phyloP scores from a whole-genome alignment of 2,329 filamentous ascomycete species.

The Fusarium clavum region DNA sequence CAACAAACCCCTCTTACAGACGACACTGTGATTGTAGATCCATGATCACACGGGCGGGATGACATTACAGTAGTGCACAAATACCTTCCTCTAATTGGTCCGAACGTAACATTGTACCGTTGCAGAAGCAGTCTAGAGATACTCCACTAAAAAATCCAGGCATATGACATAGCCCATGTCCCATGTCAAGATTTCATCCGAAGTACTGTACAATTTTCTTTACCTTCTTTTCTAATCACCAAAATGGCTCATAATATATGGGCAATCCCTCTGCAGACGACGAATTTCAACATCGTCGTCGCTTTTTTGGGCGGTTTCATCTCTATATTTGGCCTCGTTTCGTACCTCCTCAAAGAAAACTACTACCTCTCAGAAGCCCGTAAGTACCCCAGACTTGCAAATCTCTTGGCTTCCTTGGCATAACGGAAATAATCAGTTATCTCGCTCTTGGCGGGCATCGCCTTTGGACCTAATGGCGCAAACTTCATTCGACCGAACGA shows the following conservation, averaged over 20 bases:
- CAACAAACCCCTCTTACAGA: background rate
- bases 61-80: background rate
- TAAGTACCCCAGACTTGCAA: slow-evolving; percentile 56
- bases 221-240: background rate
- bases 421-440: slow-evolving; percentile 71
- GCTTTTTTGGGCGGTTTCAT: slow-evolving; percentile 88
- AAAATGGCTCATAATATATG: slow-evolving; percentile 45
- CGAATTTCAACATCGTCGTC: slow-evolving; percentile 87
- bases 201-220: background rate
- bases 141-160: background rate
- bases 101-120: background rate
- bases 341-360: slow-evolving; percentile 87
- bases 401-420: slow-evolving; percentile 26
- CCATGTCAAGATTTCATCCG: background rate
- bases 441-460: slow-evolving; percentile 80
- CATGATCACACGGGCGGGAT: background rate
- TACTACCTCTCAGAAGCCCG: slow-evolving; percentile 92
- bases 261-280: slow-evolving; percentile 64
- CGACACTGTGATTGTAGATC: background rate
- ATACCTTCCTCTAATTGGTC: background rate
- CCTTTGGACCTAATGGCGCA: slow-evolving; percentile 81
- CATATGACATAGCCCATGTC: background rate
- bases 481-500: slow-evolving; percentile 81
- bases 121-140: background rate
- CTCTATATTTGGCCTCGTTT: slow-evolving; percentile 89